Evolutionary conservation across 164 flowering plant genomes (phyloP), one percentile per base, ranked within the genome.

Genomic region (Umbilicus rupestris): DNA sequence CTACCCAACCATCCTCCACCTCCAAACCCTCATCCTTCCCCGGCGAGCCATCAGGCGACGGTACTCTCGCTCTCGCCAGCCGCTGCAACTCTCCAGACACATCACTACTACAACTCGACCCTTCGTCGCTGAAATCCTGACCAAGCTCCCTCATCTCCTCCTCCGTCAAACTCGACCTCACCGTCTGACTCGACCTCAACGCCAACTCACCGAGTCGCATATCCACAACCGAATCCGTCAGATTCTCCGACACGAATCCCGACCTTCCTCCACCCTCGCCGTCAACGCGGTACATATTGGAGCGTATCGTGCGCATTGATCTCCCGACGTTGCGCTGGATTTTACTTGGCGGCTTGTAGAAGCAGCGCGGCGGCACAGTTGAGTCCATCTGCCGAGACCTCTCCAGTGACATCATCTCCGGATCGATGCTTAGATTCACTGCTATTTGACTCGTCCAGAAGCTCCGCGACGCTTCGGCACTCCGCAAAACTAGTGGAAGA

Each of bases 21-120:
- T 71, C 85, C 16, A 66, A 64, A 7, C 79, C 5, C 64, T 45
- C 33, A 20, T 26, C 55, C 17, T 65, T 17, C n/a, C 19, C 11
- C 22, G 39, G 5, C 30, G 63, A 7, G 5, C 16, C 45, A 12
- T 5, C 65, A 19, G 80, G 50, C 1, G 75, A 67, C 12, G 87
- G 96, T 20, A 87, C n/a, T n/a, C n/a, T n/a, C n/a, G 22, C 65
- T n/a, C 73, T 68, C 39, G 99, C 95, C 6, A 95, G 81, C 35
- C 87, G 74, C 77, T 87, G 91, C 35, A 95, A 63, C 73, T 95
- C 99, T 0, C 99, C 96, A 29, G 99, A 94, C 39, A 94, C 86
- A 42, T 94, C 97, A 65, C 93, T 88, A 77, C 89, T 84, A 68
- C 85, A 95, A 10, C 29, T 24, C 6, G 58, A 12, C 82, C 84